Conservation (phyloP, 1,139 yeast genomes). For the Hemisphaericaspora subhashii region DNA sequence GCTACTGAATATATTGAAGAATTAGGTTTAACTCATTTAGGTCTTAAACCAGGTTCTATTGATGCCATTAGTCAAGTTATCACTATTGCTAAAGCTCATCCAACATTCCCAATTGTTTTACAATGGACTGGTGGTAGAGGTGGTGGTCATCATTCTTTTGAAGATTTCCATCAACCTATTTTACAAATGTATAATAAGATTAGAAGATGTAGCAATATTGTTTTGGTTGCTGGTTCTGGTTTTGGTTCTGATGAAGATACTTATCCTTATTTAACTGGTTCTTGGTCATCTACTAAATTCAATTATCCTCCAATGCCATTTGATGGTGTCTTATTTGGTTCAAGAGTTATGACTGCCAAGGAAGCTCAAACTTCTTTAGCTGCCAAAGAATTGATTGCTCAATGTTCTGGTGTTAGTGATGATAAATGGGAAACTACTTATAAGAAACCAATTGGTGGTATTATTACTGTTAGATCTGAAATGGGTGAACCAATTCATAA, state of each 20-base stretch:
- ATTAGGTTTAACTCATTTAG: constrained; percentile 88
- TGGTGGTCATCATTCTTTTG: constrained; percentile 99
- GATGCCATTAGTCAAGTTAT: constrained; percentile 88
- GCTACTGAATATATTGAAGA: constrained; percentile 94
- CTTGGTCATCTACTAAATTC: constrained; percentile 75
- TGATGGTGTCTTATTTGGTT: constrained; percentile 95
- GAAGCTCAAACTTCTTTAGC: constrained; percentile 93
- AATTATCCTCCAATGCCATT: constrained; percentile 98
- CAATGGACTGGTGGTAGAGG: constrained; percentile 99
- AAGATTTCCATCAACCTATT: constrained; percentile 98
- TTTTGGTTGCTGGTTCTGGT: constrained; percentile 96
- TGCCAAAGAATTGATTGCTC: constrained; percentile 89
- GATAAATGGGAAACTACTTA: constrained; percentile 90
- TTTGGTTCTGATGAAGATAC: constrained; percentile 97
- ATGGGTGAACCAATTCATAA: constrained; percentile 99
- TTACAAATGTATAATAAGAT: constrained; percentile 93
- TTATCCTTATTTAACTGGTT: constrained; percentile 95
- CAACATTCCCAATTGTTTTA: constrained; percentile 90
- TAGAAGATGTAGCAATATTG: constrained; percentile 86
- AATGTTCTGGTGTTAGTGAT: constrained; percentile 88
- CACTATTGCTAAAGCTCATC: constrained; percentile 92
- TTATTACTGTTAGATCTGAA: constrained; percentile 92
- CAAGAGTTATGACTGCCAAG: constrained; percentile 96
- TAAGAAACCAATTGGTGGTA: constrained; percentile 95
- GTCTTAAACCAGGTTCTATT: constrained; percentile 96